Evolutionary conservation across 2,329 filamentous ascomycete genomes (phyloP).

Genomic region (Zymoseptoria brevis): DNA sequence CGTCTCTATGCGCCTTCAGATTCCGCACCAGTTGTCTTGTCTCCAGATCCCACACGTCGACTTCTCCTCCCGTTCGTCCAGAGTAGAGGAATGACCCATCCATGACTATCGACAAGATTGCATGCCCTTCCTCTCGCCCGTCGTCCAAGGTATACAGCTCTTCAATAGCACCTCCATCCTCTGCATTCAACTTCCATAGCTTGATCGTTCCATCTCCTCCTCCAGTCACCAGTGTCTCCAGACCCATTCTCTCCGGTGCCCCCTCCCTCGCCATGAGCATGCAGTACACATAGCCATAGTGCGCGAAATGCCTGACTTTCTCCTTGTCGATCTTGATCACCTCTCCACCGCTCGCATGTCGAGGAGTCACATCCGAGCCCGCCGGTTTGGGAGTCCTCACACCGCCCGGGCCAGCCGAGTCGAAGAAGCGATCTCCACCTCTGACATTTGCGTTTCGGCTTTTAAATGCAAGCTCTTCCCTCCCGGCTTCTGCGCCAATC

Average conservation of each 20-base stretch:
- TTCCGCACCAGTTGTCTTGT: constrained; percentile 83
- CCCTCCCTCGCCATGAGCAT: constrained; percentile 79
- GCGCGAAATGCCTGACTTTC: constrained; percentile 79
- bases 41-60: constrained; percentile 95
- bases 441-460: constrained; percentile 25
- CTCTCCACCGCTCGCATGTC: constrained; percentile 50
- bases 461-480: constrained; percentile 39
- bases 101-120: constrained; percentile 68
- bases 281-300: constrained; percentile 92
- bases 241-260: constrained; percentile 59
- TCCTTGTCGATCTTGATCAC: constrained; percentile 73
- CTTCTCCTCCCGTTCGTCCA: constrained; percentile 75
- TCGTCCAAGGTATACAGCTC: constrained; percentile 62
- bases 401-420: constrained; percentile 79
- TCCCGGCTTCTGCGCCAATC: constrained; percentile 14
- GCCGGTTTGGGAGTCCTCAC: constrained; percentile 66
- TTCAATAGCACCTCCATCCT: constrained; percentile 53
- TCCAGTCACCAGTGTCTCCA: constrained; percentile 79
- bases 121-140: constrained; percentile 48
- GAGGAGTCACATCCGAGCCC: constrained; percentile 43
- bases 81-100: constrained; percentile 91
- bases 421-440: constrained; percentile 83
- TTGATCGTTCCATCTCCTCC: constrained; percentile 92
- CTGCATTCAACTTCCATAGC: constrained; percentile 69
- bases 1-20: constrained; percentile 69